A percentile compares a stretch with the other conserved stretches of the same genome.
phyloP scores from a whole-genome alignment of 352 stramenopile genomes.

The Pythium periplocum region DNA sequence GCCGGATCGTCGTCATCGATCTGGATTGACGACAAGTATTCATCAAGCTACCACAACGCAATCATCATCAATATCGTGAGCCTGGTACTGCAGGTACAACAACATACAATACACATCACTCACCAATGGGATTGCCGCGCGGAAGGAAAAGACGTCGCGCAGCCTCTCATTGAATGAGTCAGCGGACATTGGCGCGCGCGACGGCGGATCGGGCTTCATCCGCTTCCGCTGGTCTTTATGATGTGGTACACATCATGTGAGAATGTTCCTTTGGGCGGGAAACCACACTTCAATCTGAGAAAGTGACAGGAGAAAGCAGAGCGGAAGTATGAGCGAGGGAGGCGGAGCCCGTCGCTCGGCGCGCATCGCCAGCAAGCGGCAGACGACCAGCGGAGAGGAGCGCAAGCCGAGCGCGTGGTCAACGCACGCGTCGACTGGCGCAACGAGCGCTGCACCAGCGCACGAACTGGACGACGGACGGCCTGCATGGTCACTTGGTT shows the following conservation, averaged over 20 bases:
- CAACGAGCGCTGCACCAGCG: too few relatives aligned
- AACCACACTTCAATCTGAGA: constrained; percentile 2
- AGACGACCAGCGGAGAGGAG: constrained; percentile 4
- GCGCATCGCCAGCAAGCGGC: background rate
- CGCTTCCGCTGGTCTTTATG: background rate
- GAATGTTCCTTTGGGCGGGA: background rate
- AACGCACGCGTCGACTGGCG: too few relatives aligned
- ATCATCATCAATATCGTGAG: constrained; percentile 4
- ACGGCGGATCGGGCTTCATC: constrained; percentile 11
- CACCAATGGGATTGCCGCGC: constrained; percentile 7
- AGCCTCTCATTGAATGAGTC: constrained; percentile 10
- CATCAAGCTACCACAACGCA: constrained; percentile 5
- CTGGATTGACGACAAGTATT: constrained; percentile 7
- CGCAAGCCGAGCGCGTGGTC: constrained; percentile 34
- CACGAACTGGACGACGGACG: too few relatives aligned
- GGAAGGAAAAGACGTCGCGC: constrained; percentile 6
- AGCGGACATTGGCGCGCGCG: constrained; percentile 9
- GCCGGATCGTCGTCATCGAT: constrained; percentile 2
- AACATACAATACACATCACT: constrained; percentile 3
- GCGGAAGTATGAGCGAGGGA: constrained; percentile 8
- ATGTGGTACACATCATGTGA: too few relatives aligned
- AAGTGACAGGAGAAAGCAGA: constrained; percentile 8
- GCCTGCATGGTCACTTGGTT: too few relatives aligned
- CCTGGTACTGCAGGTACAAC: constrained; percentile 3
- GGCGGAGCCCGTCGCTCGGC: constrained; percentile 6